Conservation (phyloP, 2,329 filamentous ascomycete genomes). For the Pseudophaeomoniella oleicola region DNA sequence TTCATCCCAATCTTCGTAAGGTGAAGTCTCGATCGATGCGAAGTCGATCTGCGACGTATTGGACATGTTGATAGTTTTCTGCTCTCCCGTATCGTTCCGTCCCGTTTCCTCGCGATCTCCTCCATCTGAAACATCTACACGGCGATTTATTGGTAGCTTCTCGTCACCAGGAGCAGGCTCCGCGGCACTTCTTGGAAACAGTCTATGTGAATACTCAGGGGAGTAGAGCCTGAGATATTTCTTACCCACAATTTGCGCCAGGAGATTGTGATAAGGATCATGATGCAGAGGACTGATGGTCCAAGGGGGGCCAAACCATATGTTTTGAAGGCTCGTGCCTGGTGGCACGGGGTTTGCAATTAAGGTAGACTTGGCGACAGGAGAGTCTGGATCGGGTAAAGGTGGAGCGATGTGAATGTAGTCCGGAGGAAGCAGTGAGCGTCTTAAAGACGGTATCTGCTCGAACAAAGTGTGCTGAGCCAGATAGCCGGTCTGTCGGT, state of each 20-base stretch:
- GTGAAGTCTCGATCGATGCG: constrained; percentile 46
- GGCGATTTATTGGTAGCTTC: background rate
- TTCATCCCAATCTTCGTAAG: constrained; percentile 26
- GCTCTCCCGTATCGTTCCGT: constrained; percentile 5
- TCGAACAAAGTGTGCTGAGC: constrained; percentile 80
- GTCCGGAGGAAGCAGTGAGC: constrained; percentile 69
- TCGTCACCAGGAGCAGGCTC: constrained; percentile 9
- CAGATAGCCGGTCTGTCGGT: constrained; percentile 53
- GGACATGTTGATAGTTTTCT: constrained; percentile 59
- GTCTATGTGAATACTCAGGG: constrained; percentile 41
- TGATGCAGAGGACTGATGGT: constrained; percentile 91
- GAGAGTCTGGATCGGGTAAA: constrained; percentile 31
- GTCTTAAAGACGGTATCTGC: constrained; percentile 62
- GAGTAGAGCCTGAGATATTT: constrained; percentile 89
- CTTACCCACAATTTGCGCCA: constrained; percentile 73
- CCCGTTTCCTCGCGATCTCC: constrained; percentile 2
- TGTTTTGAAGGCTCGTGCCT: constrained; percentile 48
- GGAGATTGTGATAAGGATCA: constrained; percentile 84
- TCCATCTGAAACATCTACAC: background rate
- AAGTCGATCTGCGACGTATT: constrained; percentile 78
- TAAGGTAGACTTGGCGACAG: constrained; percentile 21
- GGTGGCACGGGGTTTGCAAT: background rate
- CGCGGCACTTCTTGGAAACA: constrained; percentile 44
- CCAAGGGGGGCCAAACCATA: constrained; percentile 78
- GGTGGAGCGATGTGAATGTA: constrained; percentile 66